Conservation (phyloP, 1,284 basidiomycete species). For the Rhodotorula mucilaginosa region DNA sequence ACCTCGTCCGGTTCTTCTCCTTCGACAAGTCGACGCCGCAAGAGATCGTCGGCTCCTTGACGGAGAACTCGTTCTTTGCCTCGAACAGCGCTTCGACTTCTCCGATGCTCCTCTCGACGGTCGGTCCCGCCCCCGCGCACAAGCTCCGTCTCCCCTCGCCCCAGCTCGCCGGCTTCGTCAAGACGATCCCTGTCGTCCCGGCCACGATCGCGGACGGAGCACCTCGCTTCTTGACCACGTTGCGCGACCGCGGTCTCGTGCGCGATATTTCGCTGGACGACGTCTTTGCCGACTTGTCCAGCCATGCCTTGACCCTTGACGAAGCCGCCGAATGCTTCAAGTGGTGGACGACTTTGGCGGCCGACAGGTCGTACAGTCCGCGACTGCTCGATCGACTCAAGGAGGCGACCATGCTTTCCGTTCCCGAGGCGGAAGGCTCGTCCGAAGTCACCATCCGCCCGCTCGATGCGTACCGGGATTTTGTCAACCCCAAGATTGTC, state of each 20-base stretch:
- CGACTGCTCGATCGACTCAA: slow-evolving; percentile 48
- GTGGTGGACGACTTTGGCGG: slow-evolving; percentile 79
- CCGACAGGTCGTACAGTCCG: slow-evolving; percentile 24
- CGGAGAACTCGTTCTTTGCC: slow-evolving; percentile 79
- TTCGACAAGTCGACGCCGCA: slow-evolving; percentile 86
- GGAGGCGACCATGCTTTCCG: slow-evolving; percentile 60
- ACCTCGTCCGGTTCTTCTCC: slow-evolving; percentile 79
- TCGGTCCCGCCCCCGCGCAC: slow-evolving; percentile 68
- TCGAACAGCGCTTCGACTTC: slow-evolving; percentile 53
- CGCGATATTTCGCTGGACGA: slow-evolving; percentile 80
- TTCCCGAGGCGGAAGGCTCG: slow-evolving; percentile 4
- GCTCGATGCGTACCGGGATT: slow-evolving; percentile 67
- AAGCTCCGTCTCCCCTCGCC: slow-evolving; percentile 77
- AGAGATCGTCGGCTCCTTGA: slow-evolving; percentile 69
- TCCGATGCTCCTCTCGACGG: slow-evolving; percentile 75
- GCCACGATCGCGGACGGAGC: slow-evolving; percentile 65
- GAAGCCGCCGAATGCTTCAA: slow-evolving; percentile 80
- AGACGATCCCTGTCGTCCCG: slow-evolving; percentile 73
- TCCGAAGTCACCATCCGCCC: slow-evolving; percentile 59
- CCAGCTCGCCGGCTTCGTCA: slow-evolving; percentile 72
- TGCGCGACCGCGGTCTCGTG: slow-evolving; percentile 70
- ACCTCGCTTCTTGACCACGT: slow-evolving; percentile 61
- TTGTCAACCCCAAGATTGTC: slow-evolving; percentile 71
- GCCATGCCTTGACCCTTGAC: slow-evolving; percentile 66
- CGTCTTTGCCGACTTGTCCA: slow-evolving; percentile 74